A percentile compares a stretch with the other conserved stretches of the same genome.
phyloP scores from a whole-genome alignment of 495 filamentous ascomycete genomes.

The Tuber borchii region DNA sequence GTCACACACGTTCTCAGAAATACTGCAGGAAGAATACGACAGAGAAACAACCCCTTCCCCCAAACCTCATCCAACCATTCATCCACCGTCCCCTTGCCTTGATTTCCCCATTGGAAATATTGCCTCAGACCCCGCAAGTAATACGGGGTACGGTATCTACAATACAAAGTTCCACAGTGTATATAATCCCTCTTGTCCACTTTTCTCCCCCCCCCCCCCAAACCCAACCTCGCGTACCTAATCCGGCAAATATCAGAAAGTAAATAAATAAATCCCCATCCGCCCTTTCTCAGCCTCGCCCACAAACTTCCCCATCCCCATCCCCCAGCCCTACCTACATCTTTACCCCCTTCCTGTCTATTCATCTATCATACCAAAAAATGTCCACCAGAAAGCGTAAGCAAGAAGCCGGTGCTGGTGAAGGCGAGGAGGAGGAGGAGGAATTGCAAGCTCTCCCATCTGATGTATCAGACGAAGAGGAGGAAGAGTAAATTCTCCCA shows the following conservation, averaged over 20 bases:
- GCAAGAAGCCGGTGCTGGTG: constrained; percentile 27
- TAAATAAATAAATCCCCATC: constrained; percentile 6
- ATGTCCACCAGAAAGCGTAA: constrained; percentile 44
- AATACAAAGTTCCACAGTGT: neutral
- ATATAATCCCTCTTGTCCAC: constrained; percentile 3
- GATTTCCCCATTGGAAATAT: constrained; percentile 3
- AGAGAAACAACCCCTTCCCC: neutral
- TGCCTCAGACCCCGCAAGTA: constrained; percentile 1
- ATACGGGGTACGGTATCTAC: neutral
- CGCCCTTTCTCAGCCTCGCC: constrained; percentile 4
- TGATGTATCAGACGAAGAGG: constrained; percentile 42
- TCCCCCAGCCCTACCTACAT: neutral
- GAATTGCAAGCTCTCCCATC: constrained; percentile 41
- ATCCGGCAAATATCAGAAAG: constrained; percentile 6
- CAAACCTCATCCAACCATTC: neutral
- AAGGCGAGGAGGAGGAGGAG: constrained; percentile 36
- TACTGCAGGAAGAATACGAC: neutral
- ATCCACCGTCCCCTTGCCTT: neutral
- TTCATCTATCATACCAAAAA: neutral
- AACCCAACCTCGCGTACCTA: neutral
- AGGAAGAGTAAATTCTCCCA: constrained; percentile 40
- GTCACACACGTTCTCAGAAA: constrained; percentile 2
- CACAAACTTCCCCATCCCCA: neutral
- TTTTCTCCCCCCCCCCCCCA: neutral
- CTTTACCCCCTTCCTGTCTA: neutral